phyloP scores from a whole-genome alignment of 257 asterid genomes.

The Cruciata laevipes region DNA sequence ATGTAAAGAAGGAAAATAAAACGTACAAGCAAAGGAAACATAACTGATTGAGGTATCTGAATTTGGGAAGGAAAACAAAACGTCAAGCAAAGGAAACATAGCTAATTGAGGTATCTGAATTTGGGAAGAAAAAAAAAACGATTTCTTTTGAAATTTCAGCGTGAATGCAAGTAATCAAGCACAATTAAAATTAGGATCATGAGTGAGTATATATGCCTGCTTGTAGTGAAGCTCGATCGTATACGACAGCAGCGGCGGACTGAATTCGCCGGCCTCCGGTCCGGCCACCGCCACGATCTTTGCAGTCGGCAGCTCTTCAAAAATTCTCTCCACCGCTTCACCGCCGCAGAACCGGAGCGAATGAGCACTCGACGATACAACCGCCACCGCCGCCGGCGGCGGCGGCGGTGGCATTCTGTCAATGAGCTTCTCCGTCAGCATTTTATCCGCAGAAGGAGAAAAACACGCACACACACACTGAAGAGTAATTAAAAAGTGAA shows the following conservation, averaged over 20 bases:
- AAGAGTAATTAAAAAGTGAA: background rate
- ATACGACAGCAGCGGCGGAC: conserved; percentile 83
- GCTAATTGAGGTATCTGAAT: background rate
- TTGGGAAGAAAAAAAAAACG: background rate
- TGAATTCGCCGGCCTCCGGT: conserved; percentile 72
- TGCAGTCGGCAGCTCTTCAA: conserved; percentile 80
- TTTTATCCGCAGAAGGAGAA: conserved; percentile 14
- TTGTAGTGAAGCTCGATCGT: conserved; percentile 76
- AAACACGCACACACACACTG: background rate
- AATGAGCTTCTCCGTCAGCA: conserved; percentile 73
- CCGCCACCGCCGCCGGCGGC: conserved; percentile 31
- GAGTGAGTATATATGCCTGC: conserved; percentile 36
- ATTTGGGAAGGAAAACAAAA: too few relatives aligned
- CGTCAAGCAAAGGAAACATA: background rate
- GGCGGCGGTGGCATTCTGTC: conserved; percentile 21
- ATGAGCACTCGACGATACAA: conserved; percentile 37
- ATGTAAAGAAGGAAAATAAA: background rate
- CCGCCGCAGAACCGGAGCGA: conserved; percentile 42
- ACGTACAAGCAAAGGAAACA: background rate
- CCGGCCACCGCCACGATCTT: conserved; percentile 61
- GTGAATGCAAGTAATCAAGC: background rate
- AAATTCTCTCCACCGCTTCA: conserved; percentile 37
- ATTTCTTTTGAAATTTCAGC: background rate
- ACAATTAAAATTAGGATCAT: background rate
- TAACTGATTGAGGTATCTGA: background rate